Conservation (phyloP, 805 yeast species). For the Candida jianshihensis region DNA sequence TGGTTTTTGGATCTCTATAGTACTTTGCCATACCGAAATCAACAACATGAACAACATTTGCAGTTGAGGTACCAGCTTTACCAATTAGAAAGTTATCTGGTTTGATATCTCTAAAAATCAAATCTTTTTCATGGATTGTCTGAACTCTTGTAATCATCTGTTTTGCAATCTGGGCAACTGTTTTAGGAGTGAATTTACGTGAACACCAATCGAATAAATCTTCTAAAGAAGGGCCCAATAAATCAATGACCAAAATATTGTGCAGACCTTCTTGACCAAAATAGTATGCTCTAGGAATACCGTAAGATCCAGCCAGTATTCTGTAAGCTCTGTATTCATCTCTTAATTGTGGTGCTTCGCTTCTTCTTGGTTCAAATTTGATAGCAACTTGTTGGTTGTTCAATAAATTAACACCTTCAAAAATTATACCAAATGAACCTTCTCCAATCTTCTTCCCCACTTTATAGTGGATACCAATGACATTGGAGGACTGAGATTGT, state of each 20-base stretch:
- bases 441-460: conserved; percentile 83
- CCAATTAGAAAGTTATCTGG: conserved; percentile 81
- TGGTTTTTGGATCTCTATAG: conserved; percentile 72
- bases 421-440: conserved; percentile 81
- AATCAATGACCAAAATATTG: conserved; percentile 67
- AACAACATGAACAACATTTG: conserved; percentile 63
- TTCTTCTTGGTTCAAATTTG: conserved; percentile 72
- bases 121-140: conserved; percentile 68
- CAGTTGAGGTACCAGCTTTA: conserved; percentile 49
- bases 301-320: conserved; percentile 58
- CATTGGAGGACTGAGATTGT: conserved; percentile 17
- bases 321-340: conserved; percentile 78
- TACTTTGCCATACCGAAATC: conserved; percentile 89
- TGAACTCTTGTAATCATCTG: conserved; percentile 73
- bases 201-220: conserved; percentile 89
- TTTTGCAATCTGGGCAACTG: conserved; percentile 67
- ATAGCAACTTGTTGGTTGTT: conserved; percentile 62
- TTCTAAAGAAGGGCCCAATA: conserved; percentile 74
- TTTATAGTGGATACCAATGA: conserved; percentile 62
- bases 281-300: conserved; percentile 79
- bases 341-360: conserved; percentile 78
- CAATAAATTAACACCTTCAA: conserved; percentile 71
- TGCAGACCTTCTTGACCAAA: conserved; percentile 84
- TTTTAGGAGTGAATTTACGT: conserved; percentile 60
- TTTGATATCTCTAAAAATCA: conserved; percentile 75